phyloP scores from a whole-genome alignment of 169 alveolate species.

The Cryptosporidium bovis region DNA sequence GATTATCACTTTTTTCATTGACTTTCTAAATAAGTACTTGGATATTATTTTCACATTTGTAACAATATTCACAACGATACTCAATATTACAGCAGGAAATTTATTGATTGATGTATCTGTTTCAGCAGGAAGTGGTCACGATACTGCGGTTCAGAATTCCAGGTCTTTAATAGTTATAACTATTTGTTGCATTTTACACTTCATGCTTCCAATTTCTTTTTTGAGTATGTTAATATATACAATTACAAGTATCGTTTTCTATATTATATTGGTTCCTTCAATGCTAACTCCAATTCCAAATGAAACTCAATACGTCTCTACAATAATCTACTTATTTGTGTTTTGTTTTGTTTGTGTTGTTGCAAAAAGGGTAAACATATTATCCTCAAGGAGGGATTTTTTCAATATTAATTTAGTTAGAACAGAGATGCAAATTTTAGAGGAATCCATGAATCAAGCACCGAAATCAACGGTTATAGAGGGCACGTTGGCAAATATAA shows the following conservation, averaged over 20 bases:
- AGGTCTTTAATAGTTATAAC: slow-evolving; percentile 59
- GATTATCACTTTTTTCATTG: slow-evolving; percentile 31
- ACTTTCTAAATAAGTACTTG: slow-evolving; percentile 41
- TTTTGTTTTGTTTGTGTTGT: slow-evolving; percentile 55
- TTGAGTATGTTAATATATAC: slow-evolving; percentile 36
- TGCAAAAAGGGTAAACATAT: slow-evolving; percentile 68
- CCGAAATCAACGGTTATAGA: slow-evolving; percentile 70
- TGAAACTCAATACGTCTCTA: slow-evolving; percentile 65
- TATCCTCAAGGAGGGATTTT: slow-evolving; percentile 58
- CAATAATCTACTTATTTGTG: slow-evolving; percentile 43
- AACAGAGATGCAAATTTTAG: slow-evolving; percentile 68
- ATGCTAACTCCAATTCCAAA: slow-evolving; percentile 62
- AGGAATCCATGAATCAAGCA: slow-evolving; percentile 65
- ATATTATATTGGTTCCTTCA: slow-evolving; percentile 74
- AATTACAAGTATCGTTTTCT: slow-evolving; percentile 31
- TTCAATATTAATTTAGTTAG: slow-evolving; percentile 54
- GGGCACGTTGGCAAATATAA: slow-evolving; percentile 66
- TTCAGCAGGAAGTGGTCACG: slow-evolving; percentile 3
- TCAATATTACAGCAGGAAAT: slow-evolving; percentile 65
- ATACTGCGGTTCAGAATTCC: slow-evolving; percentile 55
- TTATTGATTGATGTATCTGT: slow-evolving; percentile 46
- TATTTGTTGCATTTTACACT: slow-evolving; percentile 46
- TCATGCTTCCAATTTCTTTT: slow-evolving; percentile 63
- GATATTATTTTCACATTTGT: slow-evolving; percentile 41
- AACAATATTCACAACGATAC: slow-evolving; percentile 57